Conservation (phyloP, 257 asterid species). For the Solanum tarijense region DNA sequence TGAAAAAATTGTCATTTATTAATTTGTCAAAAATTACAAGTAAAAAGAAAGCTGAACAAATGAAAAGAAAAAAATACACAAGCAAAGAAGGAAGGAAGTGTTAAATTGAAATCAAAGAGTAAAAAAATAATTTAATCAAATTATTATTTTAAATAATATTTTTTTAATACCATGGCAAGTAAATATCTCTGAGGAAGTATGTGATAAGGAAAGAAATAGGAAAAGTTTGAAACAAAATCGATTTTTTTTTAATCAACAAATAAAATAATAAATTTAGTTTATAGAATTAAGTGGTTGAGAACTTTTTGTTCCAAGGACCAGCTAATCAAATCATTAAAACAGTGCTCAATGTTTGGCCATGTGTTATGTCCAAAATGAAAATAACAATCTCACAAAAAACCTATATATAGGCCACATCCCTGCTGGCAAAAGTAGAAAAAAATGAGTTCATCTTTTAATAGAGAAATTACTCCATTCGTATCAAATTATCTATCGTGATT, state of each 20-base stretch:
- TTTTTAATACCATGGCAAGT: not conserved
- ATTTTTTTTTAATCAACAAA: not conserved
- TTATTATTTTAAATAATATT: not conserved
- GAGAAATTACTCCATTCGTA: not conserved
- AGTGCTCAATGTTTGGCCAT: not conserved
- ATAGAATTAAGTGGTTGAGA: not conserved
- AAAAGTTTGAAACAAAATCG: not conserved
- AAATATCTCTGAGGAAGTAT: not conserved
- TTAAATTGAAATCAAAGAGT: not conserved
- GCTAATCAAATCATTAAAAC: not conserved
- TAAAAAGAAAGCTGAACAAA: too few relatives aligned
- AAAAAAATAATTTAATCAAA: not conserved
- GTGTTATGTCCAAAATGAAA: not conserved
- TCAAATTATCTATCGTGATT: not conserved
- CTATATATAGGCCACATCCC: not conserved
- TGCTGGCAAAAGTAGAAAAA: not conserved
- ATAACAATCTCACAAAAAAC: not conserved
- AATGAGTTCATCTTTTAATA: not conserved
- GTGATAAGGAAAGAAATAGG: not conserved
- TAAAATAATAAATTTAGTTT: not conserved
- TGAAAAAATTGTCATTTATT: too few relatives aligned
- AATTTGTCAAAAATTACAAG: too few relatives aligned
- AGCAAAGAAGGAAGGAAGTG: not conserved
- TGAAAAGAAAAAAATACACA: too few relatives aligned
- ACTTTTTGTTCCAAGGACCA: not conserved